These are phyloP conservation scores for Lipomyces orientalis DNA, from an alignment of 805 yeast genomes.

Conservation along the genomic window DNA sequence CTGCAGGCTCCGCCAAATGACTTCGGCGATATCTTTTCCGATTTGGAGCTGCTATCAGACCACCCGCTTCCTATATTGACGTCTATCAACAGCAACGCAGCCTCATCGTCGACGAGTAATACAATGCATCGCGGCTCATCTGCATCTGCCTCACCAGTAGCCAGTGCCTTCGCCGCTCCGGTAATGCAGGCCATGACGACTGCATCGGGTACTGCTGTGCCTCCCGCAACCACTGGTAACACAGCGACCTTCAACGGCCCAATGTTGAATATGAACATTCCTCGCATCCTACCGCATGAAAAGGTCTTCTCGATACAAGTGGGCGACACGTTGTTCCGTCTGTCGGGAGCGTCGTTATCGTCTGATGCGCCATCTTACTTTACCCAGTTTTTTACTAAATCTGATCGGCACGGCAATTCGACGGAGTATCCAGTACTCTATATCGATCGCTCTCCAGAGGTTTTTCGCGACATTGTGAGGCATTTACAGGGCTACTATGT, in stretches of 20 bases:
- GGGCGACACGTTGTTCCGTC: slow-evolving; percentile 35
- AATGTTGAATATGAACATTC: slow-evolving; percentile 27
- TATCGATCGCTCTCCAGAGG: slow-evolving; percentile 74
- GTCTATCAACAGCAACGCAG: not conserved
- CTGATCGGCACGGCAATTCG: slow-evolving; percentile 43
- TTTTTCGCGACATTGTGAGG: slow-evolving; percentile 67
- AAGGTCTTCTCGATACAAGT: slow-evolving; percentile 38
- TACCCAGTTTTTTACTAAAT: slow-evolving; percentile 63
- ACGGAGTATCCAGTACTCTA: slow-evolving; percentile 52
- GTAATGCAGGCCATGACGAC: slow-evolving; percentile 11
- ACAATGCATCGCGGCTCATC: not conserved
- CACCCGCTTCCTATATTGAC: not conserved
- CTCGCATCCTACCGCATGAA: slow-evolving; percentile 35
- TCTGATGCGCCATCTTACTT: slow-evolving; percentile 86
- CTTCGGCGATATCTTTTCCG: not conserved
- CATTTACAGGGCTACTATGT: slow-evolving; percentile 81
- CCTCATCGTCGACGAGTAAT: not conserved
- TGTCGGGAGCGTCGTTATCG: slow-evolving; percentile 66
- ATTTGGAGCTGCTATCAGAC: not conserved
- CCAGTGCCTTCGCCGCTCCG: not conserved
- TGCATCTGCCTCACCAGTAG: not conserved
- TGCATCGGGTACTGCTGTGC: slow-evolving; percentile 10
- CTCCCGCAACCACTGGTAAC: not conserved
- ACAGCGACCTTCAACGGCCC: slow-evolving; percentile 19
- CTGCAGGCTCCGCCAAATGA: not conserved